Conservation (phyloP, 2,329 filamentous ascomycete species). For the Monosporascus sp. region DNA sequence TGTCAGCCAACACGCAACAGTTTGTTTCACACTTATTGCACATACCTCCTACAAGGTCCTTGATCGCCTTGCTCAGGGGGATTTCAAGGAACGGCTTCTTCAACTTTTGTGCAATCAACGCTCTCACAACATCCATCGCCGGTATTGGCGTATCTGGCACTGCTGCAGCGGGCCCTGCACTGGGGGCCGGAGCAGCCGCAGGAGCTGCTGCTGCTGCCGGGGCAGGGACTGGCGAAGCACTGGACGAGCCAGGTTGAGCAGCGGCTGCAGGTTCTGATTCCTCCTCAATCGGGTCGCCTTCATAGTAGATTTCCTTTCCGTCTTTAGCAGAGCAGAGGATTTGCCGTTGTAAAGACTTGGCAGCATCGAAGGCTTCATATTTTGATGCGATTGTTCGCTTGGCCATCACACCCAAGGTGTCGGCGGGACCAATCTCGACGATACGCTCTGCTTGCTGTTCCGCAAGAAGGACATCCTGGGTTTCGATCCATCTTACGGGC, state of each 20-base stretch:
- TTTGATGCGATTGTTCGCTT: constrained; percentile 92
- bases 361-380: constrained; percentile 97
- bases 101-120: constrained; percentile 91
- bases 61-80: constrained; percentile 93
- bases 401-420: constrained; percentile 96
- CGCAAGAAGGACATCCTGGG: constrained; percentile 97
- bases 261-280: constrained; percentile 62
- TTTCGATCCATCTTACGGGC: constrained; percentile 99
- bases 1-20: constrained; percentile 8
- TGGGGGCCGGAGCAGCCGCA: constrained; percentile 53
- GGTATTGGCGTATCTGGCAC: constrained; percentile 82
- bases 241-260: constrained; percentile 32
- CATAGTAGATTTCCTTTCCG: constrained; percentile 98
- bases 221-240: constrained; percentile 39
- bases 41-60: constrained; percentile 94
- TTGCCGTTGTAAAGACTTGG: constrained; percentile 91
- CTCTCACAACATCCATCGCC: constrained; percentile 82
- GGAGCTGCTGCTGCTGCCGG: constrained; percentile 49
- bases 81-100: constrained; percentile 90
- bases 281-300: constrained; percentile 90
- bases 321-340: constrained; percentile 99
- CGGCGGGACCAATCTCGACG: constrained; percentile 93
- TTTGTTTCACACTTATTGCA: constrained; percentile 11
- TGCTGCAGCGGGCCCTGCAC: constrained; percentile 79
- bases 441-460: constrained; percentile 96